Evolutionary conservation across 2,329 filamentous ascomycete genomes (phyloP), one percentile per base, ranked within the genome.

Genomic region (Sporothrix mexicana): DNA sequence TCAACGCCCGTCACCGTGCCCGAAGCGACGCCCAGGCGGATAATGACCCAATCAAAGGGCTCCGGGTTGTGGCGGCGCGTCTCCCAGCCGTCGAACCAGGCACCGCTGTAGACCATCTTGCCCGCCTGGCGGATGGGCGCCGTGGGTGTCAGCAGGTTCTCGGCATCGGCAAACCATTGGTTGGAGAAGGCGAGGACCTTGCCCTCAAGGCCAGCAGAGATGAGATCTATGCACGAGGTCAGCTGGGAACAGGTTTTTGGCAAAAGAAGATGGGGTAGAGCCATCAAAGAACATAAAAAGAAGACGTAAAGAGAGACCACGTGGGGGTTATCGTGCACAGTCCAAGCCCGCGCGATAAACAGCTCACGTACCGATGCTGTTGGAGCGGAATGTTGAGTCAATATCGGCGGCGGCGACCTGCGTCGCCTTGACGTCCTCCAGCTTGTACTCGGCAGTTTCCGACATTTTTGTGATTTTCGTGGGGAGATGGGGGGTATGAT

Each of bases 1-100:
- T 95, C 93, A 66, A 95, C 84, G 17, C 93, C 93, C 74, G 88
- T 86, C 41, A 95, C 88, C 17, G 86, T 91, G 64, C 92, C 93
- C 1, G 90, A 93, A 10, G 91, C 88, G 51, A 92, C 90, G 66
- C 90, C 90, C 6, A 92, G 84, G 72, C 89, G 87, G 74, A 92
- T 86, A 74, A 91, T 84, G 23, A 90, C 90, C 85, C 89, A 92
- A 83, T 92, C 90, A 77, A 91, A 91, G 0, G 87, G 84, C 74
- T 86, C 87, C 12, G 84, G 78, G 80, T 92, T 92, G 82, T 92
- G 90, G 75, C 90, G 83, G 69, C 90, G 84, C 13, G 90, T 92
- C 81, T 92, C 90, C 89, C 88, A 92, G 70, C 90, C 90, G 77
- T 92, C 90, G 78, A 90, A 92, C 90, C 90, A 92, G 62, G 90